Evolutionary conservation across 768 basidiomycete species (phyloP).

Genomic region (Suillus sp.): DNA sequence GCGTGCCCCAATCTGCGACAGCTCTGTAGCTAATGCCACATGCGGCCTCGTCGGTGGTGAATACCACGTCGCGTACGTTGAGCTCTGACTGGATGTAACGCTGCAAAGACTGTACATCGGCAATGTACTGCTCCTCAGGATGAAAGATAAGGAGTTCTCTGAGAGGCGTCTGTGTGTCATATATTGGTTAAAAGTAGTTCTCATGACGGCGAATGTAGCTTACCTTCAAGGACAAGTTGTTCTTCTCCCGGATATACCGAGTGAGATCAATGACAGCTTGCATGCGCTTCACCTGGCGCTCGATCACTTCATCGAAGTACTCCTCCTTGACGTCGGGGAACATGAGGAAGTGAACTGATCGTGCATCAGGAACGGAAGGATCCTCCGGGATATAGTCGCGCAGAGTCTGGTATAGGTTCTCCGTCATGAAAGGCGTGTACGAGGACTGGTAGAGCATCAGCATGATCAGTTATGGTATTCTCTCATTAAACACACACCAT

Average conservation of each 20-base stretch:
- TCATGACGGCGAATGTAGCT: conserved; percentile 18
- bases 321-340: conserved; percentile 95
- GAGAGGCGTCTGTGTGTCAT: conserved; percentile 70
- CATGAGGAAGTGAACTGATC: conserved; percentile 92
- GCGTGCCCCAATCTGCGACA: conserved; percentile 91
- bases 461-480: conserved; percentile 5
- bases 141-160: conserved; percentile 95
- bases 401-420: conserved; percentile 93
- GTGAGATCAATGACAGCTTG: conserved; percentile 93
- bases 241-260: conserved; percentile 83
- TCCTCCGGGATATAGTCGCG: conserved; percentile 83
- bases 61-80: conserved; percentile 87
- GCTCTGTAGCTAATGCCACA: conserved; percentile 91
- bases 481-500: conserved; percentile 61
- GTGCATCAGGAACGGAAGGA: conserved; percentile 68
- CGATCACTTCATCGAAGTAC: conserved; percentile 92
- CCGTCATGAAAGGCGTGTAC: conserved; percentile 97
- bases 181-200: conserved; percentile 9
- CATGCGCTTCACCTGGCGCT: conserved; percentile 93
- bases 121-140: conserved; percentile 77
- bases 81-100: conserved; percentile 93
- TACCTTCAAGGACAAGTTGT: conserved; percentile 89
- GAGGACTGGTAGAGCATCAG: conserved; percentile 64
- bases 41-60: conserved; percentile 83
- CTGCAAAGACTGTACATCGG: conserved; percentile 81